Evolutionary conservation across 148 eudicot species (phyloP).

Genomic region (Tetragonia tetragonoides): DNA sequence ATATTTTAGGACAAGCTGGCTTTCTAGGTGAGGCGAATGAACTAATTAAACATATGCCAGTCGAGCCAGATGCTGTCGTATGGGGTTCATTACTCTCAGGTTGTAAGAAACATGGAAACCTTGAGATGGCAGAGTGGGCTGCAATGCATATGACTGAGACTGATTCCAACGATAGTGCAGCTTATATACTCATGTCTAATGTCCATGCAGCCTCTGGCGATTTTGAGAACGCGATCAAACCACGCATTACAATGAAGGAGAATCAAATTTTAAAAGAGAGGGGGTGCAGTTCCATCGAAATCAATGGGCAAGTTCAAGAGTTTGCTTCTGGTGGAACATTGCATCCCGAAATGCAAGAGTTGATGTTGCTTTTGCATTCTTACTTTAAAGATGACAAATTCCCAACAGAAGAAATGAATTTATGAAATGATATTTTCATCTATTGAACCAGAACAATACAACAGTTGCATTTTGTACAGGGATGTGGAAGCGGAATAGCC

Average conservation of each 20-base stretch:
- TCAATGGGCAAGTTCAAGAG: conserved; percentile 46
- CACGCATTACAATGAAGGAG: conserved; percentile 43
- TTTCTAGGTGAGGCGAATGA: conserved; percentile 39
- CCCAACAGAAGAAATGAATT: conserved; percentile 12
- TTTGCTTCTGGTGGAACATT: conserved; percentile 45
- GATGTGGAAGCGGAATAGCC: conserved; percentile 6
- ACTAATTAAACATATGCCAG: conserved; percentile 39
- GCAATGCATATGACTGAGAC: conserved; percentile 29
- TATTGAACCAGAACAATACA: not conserved
- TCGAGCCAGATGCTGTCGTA: conserved; percentile 39
- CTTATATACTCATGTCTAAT: conserved; percentile 47
- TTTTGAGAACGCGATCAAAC: conserved; percentile 38
- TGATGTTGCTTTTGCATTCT: conserved; percentile 16
- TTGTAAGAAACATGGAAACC: conserved; percentile 45
- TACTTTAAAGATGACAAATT: conserved; percentile 9
- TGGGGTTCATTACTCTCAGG: conserved; percentile 59
- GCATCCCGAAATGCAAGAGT: conserved; percentile 36
- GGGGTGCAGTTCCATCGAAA: conserved; percentile 52
- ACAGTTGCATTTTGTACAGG: conserved; percentile 26
- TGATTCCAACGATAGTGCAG: conserved; percentile 38
- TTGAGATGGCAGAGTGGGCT: conserved; percentile 41
- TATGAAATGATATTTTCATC: not conserved
- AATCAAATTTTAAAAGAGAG: conserved; percentile 36
- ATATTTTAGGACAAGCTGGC: conserved; percentile 45
- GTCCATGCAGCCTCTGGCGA: conserved; percentile 42